Percentiles rank a stretch among this genome's conserved stretches.
These are phyloP conservation scores for Conoideocrella luteorostrata DNA, from an alignment of 2,329 filamentous ascomycete species.

Conservation along the genomic window DNA sequence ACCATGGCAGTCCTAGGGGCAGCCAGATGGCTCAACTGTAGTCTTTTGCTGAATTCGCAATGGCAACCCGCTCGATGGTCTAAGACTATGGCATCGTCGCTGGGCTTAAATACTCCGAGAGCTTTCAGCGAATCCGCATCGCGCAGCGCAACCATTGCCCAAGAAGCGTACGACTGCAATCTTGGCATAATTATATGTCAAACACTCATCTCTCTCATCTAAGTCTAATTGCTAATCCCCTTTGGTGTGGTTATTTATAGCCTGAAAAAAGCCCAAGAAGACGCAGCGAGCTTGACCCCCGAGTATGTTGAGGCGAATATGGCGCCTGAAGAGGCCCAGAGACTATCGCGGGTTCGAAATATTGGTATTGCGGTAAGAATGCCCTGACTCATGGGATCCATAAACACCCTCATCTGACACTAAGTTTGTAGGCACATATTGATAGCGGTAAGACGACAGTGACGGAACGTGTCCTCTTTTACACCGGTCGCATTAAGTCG, in stretches of 20 bases:
- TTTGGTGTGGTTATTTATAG: slow-evolving; percentile 19
- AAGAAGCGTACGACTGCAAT: slow-evolving; percentile 31
- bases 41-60: slow-evolving; percentile 25
- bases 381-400: slow-evolving; percentile 8
- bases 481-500: slow-evolving; percentile 91
- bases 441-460: slow-evolving; percentile 97
- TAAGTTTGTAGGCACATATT: slow-evolving; percentile 71
- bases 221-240: slow-evolving; percentile 1
- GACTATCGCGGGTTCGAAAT: slow-evolving; percentile 79
- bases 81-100: neutral
- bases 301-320: slow-evolving; percentile 70
- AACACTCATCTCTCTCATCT: neutral
- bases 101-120: neutral
- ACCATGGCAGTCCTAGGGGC: slow-evolving; percentile 34
- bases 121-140: slow-evolving; percentile 27
- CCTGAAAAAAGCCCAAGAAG: slow-evolving; percentile 48
- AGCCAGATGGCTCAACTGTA: slow-evolving; percentile 35
- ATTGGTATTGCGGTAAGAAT: slow-evolving; percentile 84
- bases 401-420: slow-evolving; percentile 12
- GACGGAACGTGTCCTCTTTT: slow-evolving; percentile 95
- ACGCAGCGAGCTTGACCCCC: slow-evolving; percentile 44
- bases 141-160: slow-evolving; percentile 27
- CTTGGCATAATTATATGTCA: slow-evolving; percentile 1
- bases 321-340: slow-evolving; percentile 68
- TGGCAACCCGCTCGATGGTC: slow-evolving; percentile 17